Base-by-base conservation (phyloP, 1,284 basidiomycete species). In the Boletus mariae region DNA sequence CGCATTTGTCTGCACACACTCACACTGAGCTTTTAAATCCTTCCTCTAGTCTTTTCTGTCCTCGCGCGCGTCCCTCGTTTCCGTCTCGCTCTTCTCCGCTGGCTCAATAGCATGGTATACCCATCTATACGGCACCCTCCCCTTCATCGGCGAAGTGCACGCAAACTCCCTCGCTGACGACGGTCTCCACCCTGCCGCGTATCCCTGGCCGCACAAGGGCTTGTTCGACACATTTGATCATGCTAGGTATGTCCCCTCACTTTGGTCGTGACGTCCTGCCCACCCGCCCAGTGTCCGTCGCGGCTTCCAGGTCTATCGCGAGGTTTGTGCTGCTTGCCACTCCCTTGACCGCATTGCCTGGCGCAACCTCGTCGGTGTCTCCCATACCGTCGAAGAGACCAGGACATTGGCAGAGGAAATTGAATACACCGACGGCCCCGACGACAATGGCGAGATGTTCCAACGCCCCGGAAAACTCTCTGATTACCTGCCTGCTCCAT, bases 311-410 rank as follows among this genome's bases (percentile, higher is more conserved):
- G 97, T 99, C 49, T 99, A 99, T 81, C 92, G 94, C 57, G 96
- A 99, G 77, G 97, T 99, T 55, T 99, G 97, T 73, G 91, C 96
- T 6, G 92, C 97, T 15, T 99, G 97, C 76, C 97, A 99, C 75
- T 99, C 97, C 45, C 87, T 99, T 56, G 93, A 99, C 79, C 94
- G 97, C 66, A 95, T 99, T 71, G 97, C 97, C 58, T 99, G 97
- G 97, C 92, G 97, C 70, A 99, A 99, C 79, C 80, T 99, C 56
- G 97, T 99, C 63, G 97, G 94, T 69, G 93, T 98, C 55, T 98
- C 94, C 37, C 97, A 99, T 78, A 93, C 90, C 58, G 96, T 82
- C 48, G 92, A 96, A 63, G 96, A 99, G 75, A 83, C 80, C 59
- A 93, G 93, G 74, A 80, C 80, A 9, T 86, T 99, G 89, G 96